phyloP scores from a whole-genome alignment of 164 flowering plant species.

The Houttuynia cordata region DNA sequence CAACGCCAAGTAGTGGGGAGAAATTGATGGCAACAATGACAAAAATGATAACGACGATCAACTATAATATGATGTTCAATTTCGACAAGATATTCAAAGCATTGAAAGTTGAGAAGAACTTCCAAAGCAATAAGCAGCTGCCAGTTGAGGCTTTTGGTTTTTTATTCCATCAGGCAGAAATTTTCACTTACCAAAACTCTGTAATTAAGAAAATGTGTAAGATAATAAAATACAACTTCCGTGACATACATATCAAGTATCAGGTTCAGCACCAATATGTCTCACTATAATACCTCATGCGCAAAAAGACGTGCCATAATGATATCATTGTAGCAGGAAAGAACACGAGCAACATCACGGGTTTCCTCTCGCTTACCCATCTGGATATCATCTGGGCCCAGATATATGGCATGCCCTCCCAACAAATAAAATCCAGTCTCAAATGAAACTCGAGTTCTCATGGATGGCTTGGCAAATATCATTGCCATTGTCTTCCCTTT shows the following conservation, averaged over 20 bases:
- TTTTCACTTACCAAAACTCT: background rate
- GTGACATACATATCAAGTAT: background rate
- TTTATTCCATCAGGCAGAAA: background rate
- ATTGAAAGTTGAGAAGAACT: too few relatives aligned
- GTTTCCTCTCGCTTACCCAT: conserved; percentile 99
- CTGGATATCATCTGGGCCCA: conserved; percentile 90
- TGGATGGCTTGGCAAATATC: conserved; percentile 97
- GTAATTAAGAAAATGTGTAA: too few relatives aligned
- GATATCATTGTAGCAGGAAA: conserved; percentile 89
- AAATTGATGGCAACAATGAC: too few relatives aligned
- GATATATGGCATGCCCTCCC: conserved; percentile 92
- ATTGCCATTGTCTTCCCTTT: conserved; percentile 97
- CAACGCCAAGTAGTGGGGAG: too few relatives aligned
- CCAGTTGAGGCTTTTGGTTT: too few relatives aligned
- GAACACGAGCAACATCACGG: conserved; percentile 96
- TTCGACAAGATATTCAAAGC: too few relatives aligned
- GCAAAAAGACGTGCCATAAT: conserved; percentile 97
- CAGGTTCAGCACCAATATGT: background rate
- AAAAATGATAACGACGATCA: too few relatives aligned
- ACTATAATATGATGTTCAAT: too few relatives aligned
- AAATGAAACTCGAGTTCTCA: conserved; percentile 95
- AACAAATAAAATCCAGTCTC: conserved; percentile 90
- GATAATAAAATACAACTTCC: too few relatives aligned
- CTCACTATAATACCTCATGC: conserved; percentile 64
- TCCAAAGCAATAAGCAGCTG: background rate